Evolutionary conservation across 164 flowering plant species (phyloP), one percentile per base, ranked within the genome.

Genomic region (Magnolia changhungtana): DNA sequence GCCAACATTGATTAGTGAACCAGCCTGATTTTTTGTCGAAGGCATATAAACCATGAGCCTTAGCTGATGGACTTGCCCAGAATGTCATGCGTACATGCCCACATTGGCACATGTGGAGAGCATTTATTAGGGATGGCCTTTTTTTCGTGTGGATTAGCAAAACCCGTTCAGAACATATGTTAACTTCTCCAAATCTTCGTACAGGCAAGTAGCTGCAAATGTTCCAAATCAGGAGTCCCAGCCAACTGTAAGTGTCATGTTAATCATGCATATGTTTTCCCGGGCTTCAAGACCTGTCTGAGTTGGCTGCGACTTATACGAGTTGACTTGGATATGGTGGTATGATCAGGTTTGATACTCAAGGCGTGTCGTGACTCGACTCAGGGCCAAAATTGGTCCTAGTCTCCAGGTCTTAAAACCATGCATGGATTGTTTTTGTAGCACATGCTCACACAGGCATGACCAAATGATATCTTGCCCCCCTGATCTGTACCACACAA

Each of bases 121-220:
- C 16, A 16, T 55, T 55, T 55, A 10, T 55, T 55, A 18, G 11
- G 61, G 61, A 16, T 9, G 61, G 11, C 16, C 29, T 27, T 27
- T 27, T 55, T 11, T 55, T 11, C 18, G 61, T 8, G 61, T 37
- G 18, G 61, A 9, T 55, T 55, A 55, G 18, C 18, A 55, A 55
- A 55, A 11, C 61, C 18, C 2, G 3, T 55, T 55, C 16, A 55
- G 11, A 55, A 11, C 16, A 11, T 2, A 55, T 11, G 16, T 68
- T 49, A 50, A 20, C 49, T 49, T 49, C 31, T 29, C 68, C 72
- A 49, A 24, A 49, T 21, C 63, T 66, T 71, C 64, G 16, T 85
- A 86, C 85, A 91, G 95, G 80, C 87, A 83, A 67, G 81, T 86
- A 27, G 91, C 96, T 75, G 82, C 64, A 45, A 90, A 88, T 83